Percentiles rank a stretch among this genome's conserved stretches.
These are phyloP conservation scores for Leccinellum albellum DNA, from an alignment of 768 basidiomycete genomes.

Conservation along the genomic window DNA sequence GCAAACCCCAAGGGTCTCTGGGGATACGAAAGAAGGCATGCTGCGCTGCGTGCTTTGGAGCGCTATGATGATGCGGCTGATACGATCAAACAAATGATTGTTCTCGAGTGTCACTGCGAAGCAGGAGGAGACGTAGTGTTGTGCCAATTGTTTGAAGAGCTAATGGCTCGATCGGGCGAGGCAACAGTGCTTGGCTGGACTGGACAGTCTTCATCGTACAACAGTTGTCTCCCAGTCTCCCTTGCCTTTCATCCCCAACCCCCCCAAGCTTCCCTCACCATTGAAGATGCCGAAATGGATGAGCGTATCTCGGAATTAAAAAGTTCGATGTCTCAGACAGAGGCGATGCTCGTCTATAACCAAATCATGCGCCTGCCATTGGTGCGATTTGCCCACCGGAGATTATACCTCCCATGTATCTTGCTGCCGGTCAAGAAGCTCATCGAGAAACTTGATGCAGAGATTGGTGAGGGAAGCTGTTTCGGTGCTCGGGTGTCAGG, in stretches of 20 bases:
- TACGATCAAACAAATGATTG: not conserved
- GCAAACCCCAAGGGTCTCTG: not conserved
- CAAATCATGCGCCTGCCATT: not conserved
- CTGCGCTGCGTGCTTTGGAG: not conserved
- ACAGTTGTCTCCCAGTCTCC: constrained; percentile 10
- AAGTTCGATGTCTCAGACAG: not conserved
- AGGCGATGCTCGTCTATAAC: not conserved
- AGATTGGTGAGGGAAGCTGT: not conserved
- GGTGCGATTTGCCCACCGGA: not conserved
- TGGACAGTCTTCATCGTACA: constrained; percentile 8
- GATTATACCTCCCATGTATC: constrained; percentile 8
- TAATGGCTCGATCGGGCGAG: constrained; percentile 2
- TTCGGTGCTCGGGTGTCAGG: constrained; percentile 2
- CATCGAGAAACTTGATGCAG: not conserved
- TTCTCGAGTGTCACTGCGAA: too few species aligned
- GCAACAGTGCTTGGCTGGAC: not conserved
- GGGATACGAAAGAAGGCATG: constrained; percentile 4
- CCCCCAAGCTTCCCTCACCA: not conserved
- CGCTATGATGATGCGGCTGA: not conserved
- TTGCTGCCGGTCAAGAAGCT: not conserved
- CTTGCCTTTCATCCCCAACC: not conserved
- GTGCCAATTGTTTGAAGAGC: not conserved
- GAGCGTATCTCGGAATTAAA: not conserved
- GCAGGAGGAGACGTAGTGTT: not conserved
- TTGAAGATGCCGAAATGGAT: not conserved